Conservation (phyloP, 331 rosid genomes). For the Pyracantha coccinea region DNA sequence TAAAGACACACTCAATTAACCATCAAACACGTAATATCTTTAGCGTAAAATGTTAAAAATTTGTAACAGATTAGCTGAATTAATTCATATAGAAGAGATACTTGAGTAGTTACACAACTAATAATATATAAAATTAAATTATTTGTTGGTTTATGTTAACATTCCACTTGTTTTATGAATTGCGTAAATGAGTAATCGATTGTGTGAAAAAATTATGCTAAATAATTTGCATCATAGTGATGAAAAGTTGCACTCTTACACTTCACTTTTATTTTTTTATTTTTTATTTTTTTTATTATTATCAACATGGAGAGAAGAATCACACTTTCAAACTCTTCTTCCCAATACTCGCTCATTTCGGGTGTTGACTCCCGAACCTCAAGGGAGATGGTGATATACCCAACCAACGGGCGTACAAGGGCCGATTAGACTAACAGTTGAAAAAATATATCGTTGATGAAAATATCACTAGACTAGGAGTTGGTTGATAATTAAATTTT, state of each 20-base stretch:
- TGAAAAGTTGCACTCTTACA: background rate
- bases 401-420: too few species aligned
- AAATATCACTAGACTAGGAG: too few species aligned
- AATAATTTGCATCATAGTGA: background rate
- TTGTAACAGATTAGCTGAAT: background rate
- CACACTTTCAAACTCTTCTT: too few species aligned
- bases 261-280: background rate
- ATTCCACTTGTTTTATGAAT: background rate
- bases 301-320: too few species aligned
- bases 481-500: too few species aligned
- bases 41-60: slow-evolving; percentile 4
- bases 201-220: background rate
- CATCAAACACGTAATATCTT: slow-evolving; percentile 22
- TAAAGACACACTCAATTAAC: slow-evolving; percentile 15
- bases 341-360: too few species aligned
- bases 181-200: background rate
- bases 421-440: too few species aligned
- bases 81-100: background rate
- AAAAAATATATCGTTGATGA: too few species aligned
- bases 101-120: background rate
- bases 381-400: too few species aligned
- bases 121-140: too few species aligned
- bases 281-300: too few species aligned
- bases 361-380: too few species aligned
- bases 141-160: background rate